Base-by-base conservation (phyloP, 2,329 filamentous ascomycete species). In the Xylaria sp. region DNA sequence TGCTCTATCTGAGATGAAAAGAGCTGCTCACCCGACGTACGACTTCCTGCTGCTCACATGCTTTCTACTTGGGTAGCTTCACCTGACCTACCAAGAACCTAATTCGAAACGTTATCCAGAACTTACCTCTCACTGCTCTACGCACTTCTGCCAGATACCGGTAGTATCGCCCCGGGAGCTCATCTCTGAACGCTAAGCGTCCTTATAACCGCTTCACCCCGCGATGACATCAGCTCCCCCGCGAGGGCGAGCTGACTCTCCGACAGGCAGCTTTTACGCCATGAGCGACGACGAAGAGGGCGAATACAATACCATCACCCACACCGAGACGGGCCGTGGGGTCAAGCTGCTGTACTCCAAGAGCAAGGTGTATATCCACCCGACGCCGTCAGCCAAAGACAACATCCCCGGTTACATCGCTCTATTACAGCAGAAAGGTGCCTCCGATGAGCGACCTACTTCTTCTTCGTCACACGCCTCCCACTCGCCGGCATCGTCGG, bases 291-390 rank as follows among this genome's bases (percentile, higher is more conserved):
- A 97, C 76, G 94, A 97, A 70, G 96, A 98, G 80, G 92, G 91
- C 72, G 96, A 92, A 50, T 99, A 99, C 82, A 92, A 96, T 78
- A 98, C 94, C 20, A 93, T 99, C 75, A 91, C 93, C 4, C 92
- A 96, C 76, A 87, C 89, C 3, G 88, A 87, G 72, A 89, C 89
- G 2, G 91, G 92, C 0, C 88, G 88, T 71, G 96, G 95, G 1
- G 96, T 99, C 51, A 99, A 98, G 81, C 84, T 99, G 36, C 84
- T 99, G 15, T 97, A 92, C 75, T 95, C 94, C 22, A 99, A 99
- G 83, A 97, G 94, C 90, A 99, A 98, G 86, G 96, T 99, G 78
- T 99, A 98, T 77, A 90, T 99, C 49, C 96, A 99, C 79, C 96
- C 96, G 0, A 94, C 94, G 0, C 92, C 95, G 0, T 96, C 93